phyloP scores from a whole-genome alignment of 2,329 filamentous ascomycete genomes.

The Alternaria burnsii region DNA sequence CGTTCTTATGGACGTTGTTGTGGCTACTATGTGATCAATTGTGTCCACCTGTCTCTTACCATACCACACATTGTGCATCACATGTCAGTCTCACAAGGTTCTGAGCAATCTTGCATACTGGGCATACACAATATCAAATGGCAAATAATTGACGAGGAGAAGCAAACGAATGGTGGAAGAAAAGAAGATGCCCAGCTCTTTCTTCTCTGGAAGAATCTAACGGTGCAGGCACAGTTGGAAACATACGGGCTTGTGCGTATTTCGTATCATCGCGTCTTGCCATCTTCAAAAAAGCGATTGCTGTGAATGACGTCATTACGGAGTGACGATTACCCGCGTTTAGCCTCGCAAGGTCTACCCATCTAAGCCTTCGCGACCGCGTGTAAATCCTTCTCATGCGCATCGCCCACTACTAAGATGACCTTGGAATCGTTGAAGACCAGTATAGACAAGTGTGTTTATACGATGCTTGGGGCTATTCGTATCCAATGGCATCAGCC shows the following conservation, averaged over 20 bases:
- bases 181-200: neutral
- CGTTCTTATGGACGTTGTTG: neutral
- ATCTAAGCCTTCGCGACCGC: neutral
- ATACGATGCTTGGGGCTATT: neutral
- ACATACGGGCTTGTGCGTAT: neutral
- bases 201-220: neutral
- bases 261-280: neutral
- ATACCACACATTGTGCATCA: neutral
- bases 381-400: neutral
- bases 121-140: neutral
- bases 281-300: neutral
- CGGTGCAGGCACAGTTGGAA: neutral
- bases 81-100: neutral
- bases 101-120: neutral
- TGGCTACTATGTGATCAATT: neutral
- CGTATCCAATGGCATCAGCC: neutral
- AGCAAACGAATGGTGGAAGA: neutral
- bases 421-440: neutral
- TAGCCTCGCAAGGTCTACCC: conserved; percentile 6
- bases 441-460: neutral
- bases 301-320: neutral
- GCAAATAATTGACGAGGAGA: neutral
- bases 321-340: neutral
- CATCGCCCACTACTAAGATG: neutral
- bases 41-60: neutral